phyloP scores from a whole-genome alignment of 2,329 filamentous ascomycete genomes.

The Aspergillus uvarum region DNA sequence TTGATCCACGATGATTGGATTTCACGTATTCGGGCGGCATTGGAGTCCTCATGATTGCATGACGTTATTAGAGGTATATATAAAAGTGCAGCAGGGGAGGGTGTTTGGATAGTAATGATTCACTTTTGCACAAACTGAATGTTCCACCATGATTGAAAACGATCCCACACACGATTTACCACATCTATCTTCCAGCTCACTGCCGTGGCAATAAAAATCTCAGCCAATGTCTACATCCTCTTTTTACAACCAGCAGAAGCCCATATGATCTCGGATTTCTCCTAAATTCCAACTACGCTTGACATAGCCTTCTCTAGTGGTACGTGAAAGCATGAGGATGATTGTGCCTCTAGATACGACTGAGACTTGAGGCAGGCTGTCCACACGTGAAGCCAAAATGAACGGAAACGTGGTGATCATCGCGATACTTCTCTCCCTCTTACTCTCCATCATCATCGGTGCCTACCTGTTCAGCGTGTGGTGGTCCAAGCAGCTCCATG shows the following conservation, averaged over 20 bases:
- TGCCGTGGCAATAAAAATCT: neutral
- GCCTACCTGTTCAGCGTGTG: neutral
- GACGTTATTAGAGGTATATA: constrained; percentile 15
- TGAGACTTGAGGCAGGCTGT: neutral
- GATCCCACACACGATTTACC: neutral
- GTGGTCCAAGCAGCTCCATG: neutral
- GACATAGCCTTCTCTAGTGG: neutral
- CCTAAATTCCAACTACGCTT: neutral
- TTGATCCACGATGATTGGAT: constrained; percentile 37
- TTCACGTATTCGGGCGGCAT: constrained; percentile 26
- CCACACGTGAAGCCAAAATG: neutral
- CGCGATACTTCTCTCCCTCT: neutral
- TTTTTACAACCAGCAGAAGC: neutral
- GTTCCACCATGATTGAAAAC: neutral
- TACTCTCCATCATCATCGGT: neutral
- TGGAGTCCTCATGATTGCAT: constrained; percentile 15
- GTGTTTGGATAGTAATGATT: neutral
- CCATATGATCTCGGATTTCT: neutral
- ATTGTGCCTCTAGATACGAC: neutral
- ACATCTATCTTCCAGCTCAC: neutral
- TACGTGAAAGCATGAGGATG: neutral
- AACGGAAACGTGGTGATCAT: neutral
- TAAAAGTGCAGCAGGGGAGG: constrained; percentile 13
- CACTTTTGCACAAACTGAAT: neutral
- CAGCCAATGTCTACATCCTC: neutral